A percentile compares a stretch with the other conserved stretches of the same genome.
These are phyloP conservation scores for Suillus weaverae DNA, from an alignment of 768 basidiomycete genomes.

Conservation along the genomic window DNA sequence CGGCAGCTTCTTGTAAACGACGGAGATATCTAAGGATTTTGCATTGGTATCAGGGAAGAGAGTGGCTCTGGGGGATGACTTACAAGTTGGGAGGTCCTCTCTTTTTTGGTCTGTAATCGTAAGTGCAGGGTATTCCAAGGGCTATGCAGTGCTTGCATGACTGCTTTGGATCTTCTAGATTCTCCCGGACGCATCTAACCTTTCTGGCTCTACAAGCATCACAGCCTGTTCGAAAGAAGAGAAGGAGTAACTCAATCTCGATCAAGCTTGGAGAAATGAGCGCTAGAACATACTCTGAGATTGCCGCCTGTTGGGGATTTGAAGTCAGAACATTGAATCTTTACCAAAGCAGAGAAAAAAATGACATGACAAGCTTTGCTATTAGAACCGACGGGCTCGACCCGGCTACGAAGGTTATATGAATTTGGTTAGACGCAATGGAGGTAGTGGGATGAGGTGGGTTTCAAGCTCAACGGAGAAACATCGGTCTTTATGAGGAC, in stretches of 20 bases:
- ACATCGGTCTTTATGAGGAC: slow-evolving; percentile 51
- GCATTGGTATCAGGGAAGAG: slow-evolving; percentile 1
- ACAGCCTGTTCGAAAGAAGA: slow-evolving; percentile 53
- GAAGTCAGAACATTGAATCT: slow-evolving; percentile 35
- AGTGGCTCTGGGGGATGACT: slow-evolving; percentile 24
- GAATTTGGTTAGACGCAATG: slow-evolving; percentile 32
- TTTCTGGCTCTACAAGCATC: slow-evolving; percentile 87
- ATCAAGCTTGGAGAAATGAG: slow-evolving; percentile 18
- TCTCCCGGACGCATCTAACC: slow-evolving; percentile 81
- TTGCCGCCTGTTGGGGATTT: slow-evolving; percentile 60
- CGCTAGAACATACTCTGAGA: slow-evolving; percentile 66
- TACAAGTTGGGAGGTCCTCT: slow-evolving; percentile 91
- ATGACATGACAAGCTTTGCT: slow-evolving; percentile 36
- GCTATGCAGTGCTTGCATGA: slow-evolving; percentile 87
- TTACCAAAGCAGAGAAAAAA: slow-evolving; percentile 26
- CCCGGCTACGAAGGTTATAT: slow-evolving; percentile 40
- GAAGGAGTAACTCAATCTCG: slow-evolving; percentile 21
- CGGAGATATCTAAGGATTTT: slow-evolving; percentile 63
- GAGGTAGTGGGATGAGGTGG: slow-evolving; percentile 27
- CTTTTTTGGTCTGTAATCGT: slow-evolving; percentile 93
- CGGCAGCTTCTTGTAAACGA: slow-evolving; percentile 71
- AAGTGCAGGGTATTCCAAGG: slow-evolving; percentile 82
- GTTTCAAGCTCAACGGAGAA: slow-evolving; percentile 46
- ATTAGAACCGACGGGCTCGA: slow-evolving; percentile 25
- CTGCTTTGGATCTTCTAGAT: slow-evolving; percentile 71